phyloP scores from a whole-genome alignment of 202 grass and related monocot species.

The Panicum virgatum region DNA sequence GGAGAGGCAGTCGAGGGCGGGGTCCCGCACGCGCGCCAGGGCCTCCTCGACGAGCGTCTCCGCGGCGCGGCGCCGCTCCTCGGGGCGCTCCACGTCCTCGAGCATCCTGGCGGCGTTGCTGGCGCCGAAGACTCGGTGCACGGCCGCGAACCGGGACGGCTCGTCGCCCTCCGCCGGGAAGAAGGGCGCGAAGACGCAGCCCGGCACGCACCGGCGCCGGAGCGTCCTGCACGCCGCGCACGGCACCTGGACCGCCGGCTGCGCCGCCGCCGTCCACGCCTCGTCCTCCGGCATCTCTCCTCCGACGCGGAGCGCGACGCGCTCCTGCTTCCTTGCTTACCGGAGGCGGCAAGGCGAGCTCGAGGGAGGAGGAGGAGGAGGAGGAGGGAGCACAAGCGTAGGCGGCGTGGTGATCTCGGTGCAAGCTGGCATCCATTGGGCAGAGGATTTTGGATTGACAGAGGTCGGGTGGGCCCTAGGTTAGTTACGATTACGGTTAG shows the following conservation, averaged over 20 bases:
- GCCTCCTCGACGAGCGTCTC: constrained; percentile 26
- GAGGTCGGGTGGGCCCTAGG: too few species aligned
- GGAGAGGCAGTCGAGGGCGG: not conserved
- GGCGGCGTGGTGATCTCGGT: too few species aligned
- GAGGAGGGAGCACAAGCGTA: too few species aligned
- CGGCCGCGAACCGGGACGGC: constrained; percentile 50
- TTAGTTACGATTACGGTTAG: too few species aligned
- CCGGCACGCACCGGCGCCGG: not conserved
- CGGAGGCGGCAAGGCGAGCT: not conserved
- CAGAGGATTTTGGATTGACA: too few species aligned
- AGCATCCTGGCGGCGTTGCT: constrained; percentile 96
- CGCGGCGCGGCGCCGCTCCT: not conserved
- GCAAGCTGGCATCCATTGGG: too few species aligned
- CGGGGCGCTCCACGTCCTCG: not conserved
- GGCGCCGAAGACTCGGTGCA: constrained; percentile 92
- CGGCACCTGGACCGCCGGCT: not conserved
- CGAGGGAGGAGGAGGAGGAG: too few species aligned
- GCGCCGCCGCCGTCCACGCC: not conserved
- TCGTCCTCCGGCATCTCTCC: not conserved
- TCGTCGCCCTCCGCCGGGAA: not conserved
- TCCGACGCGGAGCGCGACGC: too few species aligned
- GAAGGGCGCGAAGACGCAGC: not conserved
- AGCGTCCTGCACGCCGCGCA: not conserved
- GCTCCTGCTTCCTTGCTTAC: too few species aligned
- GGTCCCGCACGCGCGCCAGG: not conserved